Percentiles rank a stretch among this genome's conserved stretches.
Conservation (phyloP, 495 filamentous ascomycete species). For the Neurospora sp. region DNA sequence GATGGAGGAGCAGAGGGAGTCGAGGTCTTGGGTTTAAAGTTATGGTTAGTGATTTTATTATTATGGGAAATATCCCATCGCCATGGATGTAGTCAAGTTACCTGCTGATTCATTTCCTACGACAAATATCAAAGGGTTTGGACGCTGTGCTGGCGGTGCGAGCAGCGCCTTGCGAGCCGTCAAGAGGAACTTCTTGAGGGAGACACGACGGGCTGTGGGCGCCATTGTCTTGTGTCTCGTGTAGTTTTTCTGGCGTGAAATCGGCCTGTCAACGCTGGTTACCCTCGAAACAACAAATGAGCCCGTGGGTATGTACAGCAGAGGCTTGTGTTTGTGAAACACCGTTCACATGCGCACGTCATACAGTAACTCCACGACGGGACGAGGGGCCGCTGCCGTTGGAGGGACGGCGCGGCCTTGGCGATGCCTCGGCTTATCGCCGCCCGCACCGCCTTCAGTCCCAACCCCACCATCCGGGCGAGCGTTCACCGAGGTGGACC, state of each 20-base stretch:
- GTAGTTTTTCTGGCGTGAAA: not conserved
- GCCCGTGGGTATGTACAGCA: not conserved
- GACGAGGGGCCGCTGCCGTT: not conserved
- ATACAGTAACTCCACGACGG: not conserved
- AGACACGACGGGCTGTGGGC: constrained; percentile 5
- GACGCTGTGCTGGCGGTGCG: constrained; percentile 21
- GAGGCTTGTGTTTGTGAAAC: not conserved
- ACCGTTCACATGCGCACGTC: not conserved
- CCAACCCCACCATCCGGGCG: not conserved
- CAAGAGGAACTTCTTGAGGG: constrained; percentile 28
- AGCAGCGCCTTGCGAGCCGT: constrained; percentile 31
- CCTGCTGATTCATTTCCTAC: constrained; percentile 68
- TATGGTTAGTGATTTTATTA: not conserved
- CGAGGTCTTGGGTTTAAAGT: constrained; percentile 52
- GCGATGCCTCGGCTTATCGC: not conserved
- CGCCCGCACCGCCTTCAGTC: not conserved
- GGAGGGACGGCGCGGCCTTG: not conserved
- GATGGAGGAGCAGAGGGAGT: constrained; percentile 81
- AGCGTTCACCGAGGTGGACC: not conserved
- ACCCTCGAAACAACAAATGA: not conserved
- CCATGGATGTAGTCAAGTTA: constrained; percentile 10
- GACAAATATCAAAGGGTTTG: constrained; percentile 47
- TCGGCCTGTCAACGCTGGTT: not conserved
- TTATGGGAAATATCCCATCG: too few species aligned
- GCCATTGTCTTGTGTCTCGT: not conserved